Evolutionary conservation across 768 basidiomycete genomes (phyloP).

Genomic region (Naganishia onofrii): DNA sequence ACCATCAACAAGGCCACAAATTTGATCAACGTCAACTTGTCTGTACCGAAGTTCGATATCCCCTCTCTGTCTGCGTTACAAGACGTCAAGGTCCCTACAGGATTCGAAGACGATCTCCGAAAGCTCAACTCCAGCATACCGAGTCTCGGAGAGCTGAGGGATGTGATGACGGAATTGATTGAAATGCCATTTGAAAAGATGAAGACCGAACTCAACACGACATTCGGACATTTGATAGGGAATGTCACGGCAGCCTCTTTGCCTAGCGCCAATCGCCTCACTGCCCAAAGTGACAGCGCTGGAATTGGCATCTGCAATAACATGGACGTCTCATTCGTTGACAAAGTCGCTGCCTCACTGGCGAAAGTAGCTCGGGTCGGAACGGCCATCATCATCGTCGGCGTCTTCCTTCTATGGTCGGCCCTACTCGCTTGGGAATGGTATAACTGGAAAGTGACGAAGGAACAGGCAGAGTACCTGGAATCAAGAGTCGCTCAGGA

Average conservation of each 20-base stretch:
- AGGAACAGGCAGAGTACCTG: conserved; percentile 40
- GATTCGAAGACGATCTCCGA: conserved; percentile 70
- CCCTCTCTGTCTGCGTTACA: conserved; percentile 71
- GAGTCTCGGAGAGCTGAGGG: conserved; percentile 69
- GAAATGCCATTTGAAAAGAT: conserved; percentile 76
- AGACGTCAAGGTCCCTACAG: conserved; percentile 75
- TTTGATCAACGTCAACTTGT: conserved; percentile 60
- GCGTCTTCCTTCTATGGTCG: conserved; percentile 70
- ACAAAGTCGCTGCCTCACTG: conserved; percentile 77
- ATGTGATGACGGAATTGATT: conserved; percentile 62
- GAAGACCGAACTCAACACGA: conserved; percentile 84
- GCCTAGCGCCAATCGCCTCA: conserved; percentile 33
- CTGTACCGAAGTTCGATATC: conserved; percentile 68
- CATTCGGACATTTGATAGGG: conserved; percentile 55
- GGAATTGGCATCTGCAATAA: conserved; percentile 64
- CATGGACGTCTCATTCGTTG: conserved; percentile 78
- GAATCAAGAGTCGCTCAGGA: conserved; percentile 37
- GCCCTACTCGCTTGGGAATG: conserved; percentile 76
- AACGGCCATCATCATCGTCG: conserved; percentile 66
- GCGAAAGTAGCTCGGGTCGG: conserved; percentile 75
- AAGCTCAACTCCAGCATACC: conserved; percentile 78
- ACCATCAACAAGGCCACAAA: conserved; percentile 70
- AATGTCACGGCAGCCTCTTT: conserved; percentile 18
- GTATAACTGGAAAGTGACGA: conserved; percentile 69
- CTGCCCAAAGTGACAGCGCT: conserved; percentile 14